phyloP scores from a whole-genome alignment of 116 monocot species.

The Iris pallida region DNA sequence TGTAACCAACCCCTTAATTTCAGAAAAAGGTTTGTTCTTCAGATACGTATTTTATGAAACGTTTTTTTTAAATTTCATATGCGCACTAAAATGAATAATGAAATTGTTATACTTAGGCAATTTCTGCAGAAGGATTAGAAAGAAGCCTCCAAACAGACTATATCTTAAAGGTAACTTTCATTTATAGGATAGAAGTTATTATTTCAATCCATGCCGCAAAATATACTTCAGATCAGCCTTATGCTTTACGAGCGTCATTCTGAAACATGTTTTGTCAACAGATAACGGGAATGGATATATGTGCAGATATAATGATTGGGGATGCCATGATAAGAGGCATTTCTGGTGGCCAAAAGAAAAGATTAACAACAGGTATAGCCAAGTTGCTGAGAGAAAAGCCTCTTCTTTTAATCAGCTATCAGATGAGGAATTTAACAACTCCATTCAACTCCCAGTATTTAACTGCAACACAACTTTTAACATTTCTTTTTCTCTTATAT shows the following conservation, averaged over 20 bases:
- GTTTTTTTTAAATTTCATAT: too few species aligned
- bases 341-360: slow-evolving; percentile 89
- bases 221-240: background rate
- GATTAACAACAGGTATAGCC: slow-evolving; percentile 71
- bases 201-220: background rate
- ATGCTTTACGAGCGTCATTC: background rate
- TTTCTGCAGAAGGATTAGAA: slow-evolving; percentile 62
- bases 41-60: too few species aligned
- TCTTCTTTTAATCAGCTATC: too few species aligned
- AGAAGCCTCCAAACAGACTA: slow-evolving; percentile 83
- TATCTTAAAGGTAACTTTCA: slow-evolving; percentile 55
- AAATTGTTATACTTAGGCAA: slow-evolving; percentile 29
- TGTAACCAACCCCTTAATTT: too few species aligned
- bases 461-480: too few species aligned
- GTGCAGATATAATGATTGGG: slow-evolving; percentile 72
- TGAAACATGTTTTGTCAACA: slow-evolving; percentile 13
- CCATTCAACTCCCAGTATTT: too few species aligned
- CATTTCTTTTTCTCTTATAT: background rate
- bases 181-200: background rate
- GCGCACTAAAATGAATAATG: too few species aligned
- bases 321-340: slow-evolving; percentile 89
- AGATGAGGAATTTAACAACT: too few species aligned
- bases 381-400: too few species aligned
- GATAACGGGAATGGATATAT: slow-evolving; percentile 81
- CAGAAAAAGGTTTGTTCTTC: too few species aligned